phyloP scores from a whole-genome alignment of 768 basidiomycete species.

The Solioccasus polychromus region DNA sequence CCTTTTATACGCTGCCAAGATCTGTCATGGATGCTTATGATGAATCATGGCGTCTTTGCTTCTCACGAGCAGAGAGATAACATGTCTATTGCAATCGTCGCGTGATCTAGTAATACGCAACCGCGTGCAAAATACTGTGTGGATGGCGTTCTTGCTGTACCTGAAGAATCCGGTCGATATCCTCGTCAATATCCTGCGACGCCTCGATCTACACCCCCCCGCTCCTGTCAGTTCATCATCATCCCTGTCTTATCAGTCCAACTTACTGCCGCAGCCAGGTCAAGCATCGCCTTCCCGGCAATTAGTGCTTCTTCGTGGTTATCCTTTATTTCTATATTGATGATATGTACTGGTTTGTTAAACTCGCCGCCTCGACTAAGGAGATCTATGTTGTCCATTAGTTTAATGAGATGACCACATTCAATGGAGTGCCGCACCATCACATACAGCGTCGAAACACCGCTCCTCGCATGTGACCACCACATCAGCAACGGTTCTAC shows the following conservation, averaged over 20 bases:
- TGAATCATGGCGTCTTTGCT: conserved; percentile 54
- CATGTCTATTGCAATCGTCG: conserved; percentile 20
- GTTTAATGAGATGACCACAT: conserved; percentile 9
- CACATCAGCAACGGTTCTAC: conserved; percentile 82
- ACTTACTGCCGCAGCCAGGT: conserved; percentile 85
- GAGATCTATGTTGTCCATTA: conserved; percentile 55
- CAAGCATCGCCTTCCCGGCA: conserved; percentile 92
- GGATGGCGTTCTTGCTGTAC: conserved; percentile 87
- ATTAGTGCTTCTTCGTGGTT: conserved; percentile 98
- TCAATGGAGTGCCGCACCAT: conserved; percentile 57
- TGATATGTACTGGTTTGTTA: conserved; percentile 91
- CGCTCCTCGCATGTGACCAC: conserved; percentile 99
- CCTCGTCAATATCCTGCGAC: conserved; percentile 84
- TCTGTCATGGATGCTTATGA: conserved; percentile 19
- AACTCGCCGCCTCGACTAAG: conserved; percentile 85
- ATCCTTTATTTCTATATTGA: conserved; percentile 98
- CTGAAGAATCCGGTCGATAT: conserved; percentile 84
- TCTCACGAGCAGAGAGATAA: conserved; percentile 49
- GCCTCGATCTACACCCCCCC: conserved; percentile 68
- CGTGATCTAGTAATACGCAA: conserved; percentile 76
- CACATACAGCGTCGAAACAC: conserved; percentile 97
- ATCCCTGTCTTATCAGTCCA: neutral
- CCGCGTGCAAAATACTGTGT: conserved; percentile 86
- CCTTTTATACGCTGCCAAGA: conserved; percentile 14
- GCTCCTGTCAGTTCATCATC: conserved; percentile 11